phyloP scores from a whole-genome alignment of 2,329 filamentous ascomycete species.

The Aspergillus aculeatinus region DNA sequence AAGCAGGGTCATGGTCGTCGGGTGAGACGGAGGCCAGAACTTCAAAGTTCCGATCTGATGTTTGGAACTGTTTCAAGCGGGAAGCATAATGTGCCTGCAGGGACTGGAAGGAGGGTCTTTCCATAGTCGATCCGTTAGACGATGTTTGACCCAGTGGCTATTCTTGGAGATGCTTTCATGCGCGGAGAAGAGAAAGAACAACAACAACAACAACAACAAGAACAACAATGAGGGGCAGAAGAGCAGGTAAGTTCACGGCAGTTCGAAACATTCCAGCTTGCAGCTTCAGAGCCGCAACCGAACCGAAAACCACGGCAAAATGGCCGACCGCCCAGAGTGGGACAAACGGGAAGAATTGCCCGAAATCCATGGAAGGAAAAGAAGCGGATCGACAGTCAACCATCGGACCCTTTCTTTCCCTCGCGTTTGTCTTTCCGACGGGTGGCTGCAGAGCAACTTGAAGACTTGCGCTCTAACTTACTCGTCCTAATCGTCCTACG shows the following conservation, averaged over 20 bases:
- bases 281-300: not conserved
- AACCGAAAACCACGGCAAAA: not conserved
- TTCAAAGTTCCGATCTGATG: constrained; percentile 38
- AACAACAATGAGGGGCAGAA: not conserved
- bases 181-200: not conserved
- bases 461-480: no score
- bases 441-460: not conserved
- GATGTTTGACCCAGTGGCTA: not conserved
- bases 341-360: not conserved
- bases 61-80: constrained; percentile 45
- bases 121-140: constrained; percentile 2
- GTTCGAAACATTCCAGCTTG: not conserved
- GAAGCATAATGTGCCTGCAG: constrained; percentile 41
- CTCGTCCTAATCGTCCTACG: no score
- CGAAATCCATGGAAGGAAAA: not conserved
- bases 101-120: constrained; percentile 23
- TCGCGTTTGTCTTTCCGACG: not conserved
- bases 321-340: not conserved
- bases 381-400: not conserved
- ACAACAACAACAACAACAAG: not conserved
- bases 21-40: constrained; percentile 28
- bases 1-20: constrained; percentile 13
- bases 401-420: not conserved
- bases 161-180: not conserved
- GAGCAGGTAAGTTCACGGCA: not conserved